These are phyloP conservation scores for Pyrrhoderma lamaoense DNA, from an alignment of 1,284 basidiomycete species.

Conservation along the genomic window DNA sequence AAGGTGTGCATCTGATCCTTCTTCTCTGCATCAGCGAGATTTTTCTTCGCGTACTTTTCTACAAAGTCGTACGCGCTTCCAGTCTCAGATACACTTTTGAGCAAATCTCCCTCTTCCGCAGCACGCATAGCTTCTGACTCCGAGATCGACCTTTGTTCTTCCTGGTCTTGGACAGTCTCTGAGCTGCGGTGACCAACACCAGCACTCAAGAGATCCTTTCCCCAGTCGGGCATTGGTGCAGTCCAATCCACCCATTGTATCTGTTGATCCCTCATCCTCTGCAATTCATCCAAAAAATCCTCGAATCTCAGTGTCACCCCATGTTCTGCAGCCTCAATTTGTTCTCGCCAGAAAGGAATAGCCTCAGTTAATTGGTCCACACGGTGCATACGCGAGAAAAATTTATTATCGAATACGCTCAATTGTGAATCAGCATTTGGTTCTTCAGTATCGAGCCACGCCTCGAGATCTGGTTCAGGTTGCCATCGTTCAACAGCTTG, in stretches of 20 bases:
- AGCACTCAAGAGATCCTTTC: neutral
- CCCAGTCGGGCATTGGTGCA: constrained; percentile 10
- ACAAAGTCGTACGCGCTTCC: constrained; percentile 33
- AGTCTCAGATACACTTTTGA: constrained; percentile 10
- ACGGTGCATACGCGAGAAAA: constrained; percentile 41
- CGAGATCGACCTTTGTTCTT: too few relatives aligned
- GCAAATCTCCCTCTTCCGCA: neutral
- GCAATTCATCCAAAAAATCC: constrained; percentile 39
- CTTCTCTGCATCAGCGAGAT: constrained; percentile 33
- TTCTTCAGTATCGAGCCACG: constrained; percentile 8
- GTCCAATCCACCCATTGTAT: constrained; percentile 8
- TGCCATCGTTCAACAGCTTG: constrained; percentile 5
- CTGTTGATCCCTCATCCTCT: constrained; percentile 14
- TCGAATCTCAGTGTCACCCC: constrained; percentile 39
- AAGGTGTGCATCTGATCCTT: constrained; percentile 42
- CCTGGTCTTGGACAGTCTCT: neutral
- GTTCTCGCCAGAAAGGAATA: constrained; percentile 48
- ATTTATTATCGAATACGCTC: constrained; percentile 34
- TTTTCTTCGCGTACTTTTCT: constrained; percentile 39
- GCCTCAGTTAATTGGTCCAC: constrained; percentile 31
- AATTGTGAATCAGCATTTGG: too few relatives aligned
- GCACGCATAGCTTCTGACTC: neutral
- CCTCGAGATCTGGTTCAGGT: constrained; percentile 9
- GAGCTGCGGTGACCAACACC: constrained; percentile 1
- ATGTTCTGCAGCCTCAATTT: constrained; percentile 43